phyloP scores from a whole-genome alignment of 2,329 filamentous ascomycete genomes.

The Sclerotinia subarctica region DNA sequence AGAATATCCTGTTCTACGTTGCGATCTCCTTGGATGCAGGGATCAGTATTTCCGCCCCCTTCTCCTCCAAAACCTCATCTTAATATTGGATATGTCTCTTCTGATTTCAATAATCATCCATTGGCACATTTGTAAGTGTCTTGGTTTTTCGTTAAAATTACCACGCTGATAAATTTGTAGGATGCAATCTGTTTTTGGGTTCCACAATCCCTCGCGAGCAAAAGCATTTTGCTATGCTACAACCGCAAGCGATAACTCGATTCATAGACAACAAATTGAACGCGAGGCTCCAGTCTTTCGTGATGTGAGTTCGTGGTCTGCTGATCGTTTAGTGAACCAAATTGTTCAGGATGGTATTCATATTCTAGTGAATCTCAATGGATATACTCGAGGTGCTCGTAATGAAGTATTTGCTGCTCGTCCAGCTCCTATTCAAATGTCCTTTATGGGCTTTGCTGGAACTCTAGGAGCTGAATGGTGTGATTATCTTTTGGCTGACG shows the following conservation, averaged over 20 bases:
- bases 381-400: slow-evolving; percentile 92
- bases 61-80: slow-evolving; percentile 75
- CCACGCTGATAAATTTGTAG: slow-evolving; percentile 38
- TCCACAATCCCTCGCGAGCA: slow-evolving; percentile 71
- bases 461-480: slow-evolving; percentile 98
- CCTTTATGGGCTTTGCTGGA: slow-evolving; percentile 98
- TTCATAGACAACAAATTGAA: slow-evolving; percentile 90
- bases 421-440: slow-evolving; percentile 96
- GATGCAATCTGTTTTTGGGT: slow-evolving; percentile 97
- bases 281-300: slow-evolving; percentile 85
- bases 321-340: slow-evolving; percentile 79
- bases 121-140: slow-evolving; percentile 73
- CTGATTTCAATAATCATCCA: slow-evolving; percentile 98
- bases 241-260: slow-evolving; percentile 82
- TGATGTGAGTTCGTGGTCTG: slow-evolving; percentile 82
- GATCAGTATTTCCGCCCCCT: slow-evolving; percentile 79
- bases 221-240: slow-evolving; percentile 95
- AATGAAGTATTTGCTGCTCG: slow-evolving; percentile 97
- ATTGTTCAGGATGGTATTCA: slow-evolving; percentile 88
- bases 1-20: slow-evolving; percentile 91
- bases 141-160: neutral
- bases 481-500: slow-evolving; percentile 90
- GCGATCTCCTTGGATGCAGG: slow-evolving; percentile 79
- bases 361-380: slow-evolving; percentile 95
- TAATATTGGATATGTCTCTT: slow-evolving; percentile 95